Percentiles rank a stretch among this genome's conserved stretches.
phyloP scores from a whole-genome alignment of 441 rosid genomes.

The Metrosideros polymorpha region DNA sequence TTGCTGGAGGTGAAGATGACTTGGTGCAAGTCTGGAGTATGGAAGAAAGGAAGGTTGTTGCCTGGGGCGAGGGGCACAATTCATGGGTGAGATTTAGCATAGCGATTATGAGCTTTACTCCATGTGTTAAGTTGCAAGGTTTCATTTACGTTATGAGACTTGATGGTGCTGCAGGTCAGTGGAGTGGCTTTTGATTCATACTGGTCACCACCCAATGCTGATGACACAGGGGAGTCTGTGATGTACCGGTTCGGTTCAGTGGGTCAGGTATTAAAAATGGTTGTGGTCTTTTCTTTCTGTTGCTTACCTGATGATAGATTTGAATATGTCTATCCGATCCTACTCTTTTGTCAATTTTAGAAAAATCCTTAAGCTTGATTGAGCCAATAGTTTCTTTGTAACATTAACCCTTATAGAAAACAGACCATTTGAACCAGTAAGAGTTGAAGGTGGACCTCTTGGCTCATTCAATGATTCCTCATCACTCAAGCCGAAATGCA shows the following conservation, averaged over 20 bases:
- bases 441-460: background rate
- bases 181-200: slow-evolving; percentile 98
- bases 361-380: background rate
- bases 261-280: slow-evolving; percentile 68
- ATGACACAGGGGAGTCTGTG: slow-evolving; percentile 67
- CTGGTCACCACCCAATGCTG: slow-evolving; percentile 84
- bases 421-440: background rate
- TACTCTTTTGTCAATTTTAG: background rate
- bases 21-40: slow-evolving; percentile 98
- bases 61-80: slow-evolving; percentile 99
- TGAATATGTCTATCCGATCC: background rate
- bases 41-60: slow-evolving; percentile 97
- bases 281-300: background rate
- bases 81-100: slow-evolving; percentile 72
- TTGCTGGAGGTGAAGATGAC: slow-evolving; percentile 99
- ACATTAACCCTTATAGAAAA: background rate
- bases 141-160: background rate
- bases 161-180: slow-evolving; percentile 66
- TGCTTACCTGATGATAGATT: background rate
- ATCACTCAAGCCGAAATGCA: background rate
- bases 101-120: background rate
- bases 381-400: background rate
- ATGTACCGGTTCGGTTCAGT: slow-evolving; percentile 97
- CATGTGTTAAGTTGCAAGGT: background rate
- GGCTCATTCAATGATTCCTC: background rate